Evolutionary conservation across 225 moss, liverwort and hornwort genomes (phyloP).

Genomic region (Straminergon stramineum): DNA sequence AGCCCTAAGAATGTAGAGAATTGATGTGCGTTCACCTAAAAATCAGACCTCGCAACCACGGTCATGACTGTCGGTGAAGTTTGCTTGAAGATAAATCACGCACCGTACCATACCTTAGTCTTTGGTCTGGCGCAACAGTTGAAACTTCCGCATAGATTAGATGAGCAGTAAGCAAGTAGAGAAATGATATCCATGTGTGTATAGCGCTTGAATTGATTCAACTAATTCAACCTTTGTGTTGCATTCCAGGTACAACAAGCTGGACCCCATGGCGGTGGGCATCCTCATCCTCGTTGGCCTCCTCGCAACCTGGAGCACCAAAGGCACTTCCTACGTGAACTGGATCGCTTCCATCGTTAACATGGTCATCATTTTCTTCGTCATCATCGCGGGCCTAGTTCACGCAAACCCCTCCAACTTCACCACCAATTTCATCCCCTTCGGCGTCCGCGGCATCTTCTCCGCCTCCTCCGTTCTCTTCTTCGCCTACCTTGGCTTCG

Average conservation of each 20-base stretch:
- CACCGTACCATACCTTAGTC: not conserved
- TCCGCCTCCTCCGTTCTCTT: constrained; percentile 36
- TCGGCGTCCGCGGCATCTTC: constrained; percentile 36
- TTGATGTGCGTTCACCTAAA: not conserved
- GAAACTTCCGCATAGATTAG: too few relatives aligned
- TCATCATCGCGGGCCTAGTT: constrained; percentile 45
- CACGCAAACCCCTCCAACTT: constrained; percentile 28
- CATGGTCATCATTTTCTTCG: constrained; percentile 42
- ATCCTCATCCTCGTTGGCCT: constrained; percentile 41
- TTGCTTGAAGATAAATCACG: not conserved
- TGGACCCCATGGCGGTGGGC: constrained; percentile 63
- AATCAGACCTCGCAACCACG: not conserved
- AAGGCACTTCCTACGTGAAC: constrained; percentile 45
- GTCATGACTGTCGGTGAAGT: not conserved
- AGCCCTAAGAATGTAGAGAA: too few relatives aligned
- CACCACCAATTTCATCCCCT: constrained; percentile 31
- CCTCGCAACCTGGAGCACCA: constrained; percentile 46
- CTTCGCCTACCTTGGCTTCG: constrained; percentile 43
- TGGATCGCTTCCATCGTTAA: constrained; percentile 38
- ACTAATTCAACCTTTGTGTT: not conserved
- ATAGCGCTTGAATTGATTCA: not conserved
- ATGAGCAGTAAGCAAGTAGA: not conserved
- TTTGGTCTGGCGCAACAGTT: not conserved
- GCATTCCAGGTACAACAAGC: constrained; percentile 28
- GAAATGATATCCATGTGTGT: not conserved